Evolutionary conservation across 768 basidiomycete species (phyloP), one percentile per base, ranked within the genome.

Genomic region (Tricholoma sp.): DNA sequence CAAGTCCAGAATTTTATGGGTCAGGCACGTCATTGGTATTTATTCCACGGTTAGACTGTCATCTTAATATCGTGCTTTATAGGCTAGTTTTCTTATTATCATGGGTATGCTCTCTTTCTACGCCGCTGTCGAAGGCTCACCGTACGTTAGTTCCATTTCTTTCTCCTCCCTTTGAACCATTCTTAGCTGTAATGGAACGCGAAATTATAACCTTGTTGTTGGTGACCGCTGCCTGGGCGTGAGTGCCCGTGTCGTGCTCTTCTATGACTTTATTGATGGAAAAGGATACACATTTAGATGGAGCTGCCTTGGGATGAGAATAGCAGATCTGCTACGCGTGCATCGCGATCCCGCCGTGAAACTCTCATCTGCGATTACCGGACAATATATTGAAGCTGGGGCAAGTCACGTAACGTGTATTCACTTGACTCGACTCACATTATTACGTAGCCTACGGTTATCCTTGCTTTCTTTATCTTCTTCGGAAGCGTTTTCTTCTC

Each of bases 61-160:
- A 31, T 28, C 31, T 36, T 18, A 50, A 48, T 41, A 34, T 50
- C 47, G 54, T 10, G 52, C 51, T 33, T n/a, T 13, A 3, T 44
- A 88, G 87, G 84, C 85, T 6, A 75, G 78, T 49, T 89, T 88
- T 62, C 61, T 89, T 6, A 80, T 89, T 48, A 69, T 88, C 4
- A 77, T 89, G 3, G 80, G 86, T 85, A 52, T 17, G 63, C 60
- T 18, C 31, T 48, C 12, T 13, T 37, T 29, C 13, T 42, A 29
- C 12, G 41, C 47, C 11, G n/a, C n/a, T n/a, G n/a, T n/a, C n/a
- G n/a, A n/a, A n/a, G n/a, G n/a, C n/a, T n/a, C n/a, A n/a, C n/a
- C n/a, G n/a, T 48, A 6, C 20, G 41, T 11, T 36, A 10, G 10
- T 52, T 17, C 2, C 50, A n/a, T 13, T 10, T 59, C 60, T 91